Conservation (phyloP, 106 monocot species). For the Allium sativum region DNA sequence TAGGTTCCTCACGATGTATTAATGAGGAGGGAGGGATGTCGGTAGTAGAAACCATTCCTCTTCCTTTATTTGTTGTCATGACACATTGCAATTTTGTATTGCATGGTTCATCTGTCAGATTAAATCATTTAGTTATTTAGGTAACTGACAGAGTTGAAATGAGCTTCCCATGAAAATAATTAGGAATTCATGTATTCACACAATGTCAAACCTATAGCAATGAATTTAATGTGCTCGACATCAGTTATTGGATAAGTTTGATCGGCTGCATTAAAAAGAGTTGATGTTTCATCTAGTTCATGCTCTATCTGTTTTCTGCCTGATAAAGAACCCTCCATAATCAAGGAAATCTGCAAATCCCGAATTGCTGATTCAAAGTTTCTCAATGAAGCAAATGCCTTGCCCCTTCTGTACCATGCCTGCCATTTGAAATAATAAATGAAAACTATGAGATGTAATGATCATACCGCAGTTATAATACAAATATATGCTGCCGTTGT, state of each 20-base stretch:
- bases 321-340: slow-evolving; percentile 45
- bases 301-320: slow-evolving; percentile 55
- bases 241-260: not conserved
- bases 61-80: slow-evolving; percentile 54
- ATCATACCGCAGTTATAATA: not conserved
- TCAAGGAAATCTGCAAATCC: slow-evolving; percentile 70
- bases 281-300: slow-evolving; percentile 34
- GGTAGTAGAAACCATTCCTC: slow-evolving; percentile 49
- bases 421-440: slow-evolving; percentile 11
- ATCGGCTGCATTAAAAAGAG: not conserved
- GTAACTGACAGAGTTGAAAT: no score
- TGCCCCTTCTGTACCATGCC: slow-evolving; percentile 95
- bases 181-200: no score
- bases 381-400: slow-evolving; percentile 46
- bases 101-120: slow-evolving; percentile 22
- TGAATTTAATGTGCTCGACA: slow-evolving; percentile 1
- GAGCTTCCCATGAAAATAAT: no score
- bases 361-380: slow-evolving; percentile 39
- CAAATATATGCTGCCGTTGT: not conserved
- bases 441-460: not conserved
- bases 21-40: slow-evolving; percentile 56
- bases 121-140: not conserved
- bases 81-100: slow-evolving; percentile 43
- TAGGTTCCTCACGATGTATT: slow-evolving; percentile 70
- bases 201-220: slow-evolving; percentile 21